Evolutionary conservation across 345 rosid genomes (phyloP).

Genomic region (Eutrema yunnanense): DNA sequence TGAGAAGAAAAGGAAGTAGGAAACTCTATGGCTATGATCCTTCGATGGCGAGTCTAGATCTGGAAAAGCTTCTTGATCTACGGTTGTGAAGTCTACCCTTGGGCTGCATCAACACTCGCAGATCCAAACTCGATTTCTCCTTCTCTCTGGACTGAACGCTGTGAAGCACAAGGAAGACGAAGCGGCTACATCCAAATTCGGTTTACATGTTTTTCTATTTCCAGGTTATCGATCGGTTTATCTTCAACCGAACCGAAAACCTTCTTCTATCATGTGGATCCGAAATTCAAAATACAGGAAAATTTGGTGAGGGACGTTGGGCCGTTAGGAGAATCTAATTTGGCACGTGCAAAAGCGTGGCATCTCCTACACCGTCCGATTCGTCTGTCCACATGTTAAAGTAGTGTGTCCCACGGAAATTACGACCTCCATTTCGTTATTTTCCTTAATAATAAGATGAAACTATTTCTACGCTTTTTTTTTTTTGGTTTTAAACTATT

Average conservation of each 20-base stretch:
- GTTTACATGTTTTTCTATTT: neutral
- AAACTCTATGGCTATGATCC: slow-evolving; percentile 34
- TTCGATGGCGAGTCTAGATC: slow-evolving; percentile 61
- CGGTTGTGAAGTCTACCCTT: slow-evolving; percentile 45
- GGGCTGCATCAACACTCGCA: slow-evolving; percentile 42
- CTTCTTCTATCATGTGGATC: neutral
- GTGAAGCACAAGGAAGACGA: neutral
- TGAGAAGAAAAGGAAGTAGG: neutral
- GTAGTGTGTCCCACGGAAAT: slow-evolving; percentile 22
- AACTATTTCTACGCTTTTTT: neutral
- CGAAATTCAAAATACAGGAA: neutral
- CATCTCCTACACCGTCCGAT: slow-evolving; percentile 14
- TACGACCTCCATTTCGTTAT: neutral
- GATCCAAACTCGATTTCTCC: neutral
- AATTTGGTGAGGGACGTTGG: neutral
- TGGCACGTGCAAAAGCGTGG: slow-evolving; percentile 10
- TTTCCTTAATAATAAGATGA: neutral
- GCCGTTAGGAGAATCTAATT: slow-evolving; percentile 21
- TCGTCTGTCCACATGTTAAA: neutral
- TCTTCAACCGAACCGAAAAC: neutral
- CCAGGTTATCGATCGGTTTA: slow-evolving; percentile 6
- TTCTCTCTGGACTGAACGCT: neutral
- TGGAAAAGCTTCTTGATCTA: slow-evolving; percentile 64
- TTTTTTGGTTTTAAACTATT: neutral
- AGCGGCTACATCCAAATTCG: neutral